A percentile compares a stretch with the other conserved stretches of the same genome.
phyloP scores from a whole-genome alignment of 208 protist species.

The Trypanosoma platydactyli region DNA sequence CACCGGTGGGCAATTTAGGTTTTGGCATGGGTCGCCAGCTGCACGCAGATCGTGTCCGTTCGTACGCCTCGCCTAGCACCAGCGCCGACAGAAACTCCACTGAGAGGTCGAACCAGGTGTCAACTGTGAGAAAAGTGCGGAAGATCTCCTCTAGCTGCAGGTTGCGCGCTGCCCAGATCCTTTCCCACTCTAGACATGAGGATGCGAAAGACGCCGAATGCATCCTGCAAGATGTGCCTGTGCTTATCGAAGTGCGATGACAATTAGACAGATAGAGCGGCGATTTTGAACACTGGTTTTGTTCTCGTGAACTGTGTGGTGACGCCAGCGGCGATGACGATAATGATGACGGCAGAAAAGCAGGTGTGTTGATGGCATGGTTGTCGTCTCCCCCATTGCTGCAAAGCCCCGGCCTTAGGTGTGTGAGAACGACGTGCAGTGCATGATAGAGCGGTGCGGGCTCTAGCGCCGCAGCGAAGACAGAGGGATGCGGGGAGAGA shows the following conservation, averaged over 20 bases:
- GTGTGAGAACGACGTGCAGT: slow-evolving; percentile 20
- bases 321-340: too few relatives aligned
- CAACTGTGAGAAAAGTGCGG: background rate
- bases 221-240: background rate
- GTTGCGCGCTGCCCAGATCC: slow-evolving; percentile 14
- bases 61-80: slow-evolving; percentile 16
- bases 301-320: too few relatives aligned
- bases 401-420: background rate
- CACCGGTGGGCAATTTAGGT: background rate
- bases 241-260: background rate
- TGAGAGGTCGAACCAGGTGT: slow-evolving; percentile 9
- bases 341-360: background rate
- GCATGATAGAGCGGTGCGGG: slow-evolving; percentile 10
- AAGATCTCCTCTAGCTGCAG: slow-evolving; percentile 11
- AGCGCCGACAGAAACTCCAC: slow-evolving; percentile 16
- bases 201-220: background rate
- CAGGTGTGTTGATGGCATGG: background rate
- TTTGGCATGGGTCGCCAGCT: background rate
- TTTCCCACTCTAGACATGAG: slow-evolving; percentile 7
- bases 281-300: too few relatives aligned
- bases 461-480: slow-evolving; percentile 5
- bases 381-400: background rate
- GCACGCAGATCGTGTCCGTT: slow-evolving; percentile 11
- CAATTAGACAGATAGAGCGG: too few relatives aligned
- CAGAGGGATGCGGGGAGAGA: background rate